These are phyloP conservation scores for Euryodendron excelsum DNA, from an alignment of 148 eudicot genomes.

Conservation along the genomic window DNA sequence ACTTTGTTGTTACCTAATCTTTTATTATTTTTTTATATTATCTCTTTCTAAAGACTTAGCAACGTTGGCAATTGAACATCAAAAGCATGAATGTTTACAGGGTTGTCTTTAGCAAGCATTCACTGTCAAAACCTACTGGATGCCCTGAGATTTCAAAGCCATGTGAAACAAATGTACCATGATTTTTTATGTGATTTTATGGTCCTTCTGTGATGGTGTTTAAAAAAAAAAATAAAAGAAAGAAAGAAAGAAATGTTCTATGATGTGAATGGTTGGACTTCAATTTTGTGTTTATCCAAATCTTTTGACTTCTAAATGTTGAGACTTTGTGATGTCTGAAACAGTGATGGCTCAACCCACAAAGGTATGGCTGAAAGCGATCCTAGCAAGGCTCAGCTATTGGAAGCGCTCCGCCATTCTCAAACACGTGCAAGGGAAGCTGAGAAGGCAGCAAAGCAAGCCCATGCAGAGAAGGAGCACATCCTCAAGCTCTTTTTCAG, in stretches of 20 bases:
- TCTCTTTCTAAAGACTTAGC: not conserved
- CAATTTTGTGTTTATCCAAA: not conserved
- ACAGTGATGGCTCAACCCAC: constrained; percentile 24
- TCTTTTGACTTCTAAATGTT: constrained; percentile 14
- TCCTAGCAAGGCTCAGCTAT: constrained; percentile 54
- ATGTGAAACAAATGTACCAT: too few relatives aligned
- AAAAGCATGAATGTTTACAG: not conserved
- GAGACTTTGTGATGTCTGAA: not conserved
- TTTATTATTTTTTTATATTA: not conserved
- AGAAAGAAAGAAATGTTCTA: too few relatives aligned
- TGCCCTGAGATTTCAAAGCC: not conserved
- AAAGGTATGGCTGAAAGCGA: constrained; percentile 26
- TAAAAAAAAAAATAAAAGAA: too few relatives aligned
- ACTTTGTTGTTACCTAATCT: not conserved
- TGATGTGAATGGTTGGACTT: not conserved
- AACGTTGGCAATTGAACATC: too few relatives aligned
- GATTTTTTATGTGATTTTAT: too few relatives aligned
- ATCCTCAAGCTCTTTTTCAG: constrained; percentile 70
- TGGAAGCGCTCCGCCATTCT: constrained; percentile 90
- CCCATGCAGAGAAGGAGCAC: constrained; percentile 74
- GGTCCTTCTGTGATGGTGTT: too few relatives aligned
- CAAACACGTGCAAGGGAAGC: constrained; percentile 98
- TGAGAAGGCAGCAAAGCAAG: constrained; percentile 72
- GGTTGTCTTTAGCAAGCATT: not conserved
- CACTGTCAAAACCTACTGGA: too few relatives aligned